phyloP scores from a whole-genome alignment of 2,329 filamentous ascomycete genomes.

The Gliomastix tumulicola region DNA sequence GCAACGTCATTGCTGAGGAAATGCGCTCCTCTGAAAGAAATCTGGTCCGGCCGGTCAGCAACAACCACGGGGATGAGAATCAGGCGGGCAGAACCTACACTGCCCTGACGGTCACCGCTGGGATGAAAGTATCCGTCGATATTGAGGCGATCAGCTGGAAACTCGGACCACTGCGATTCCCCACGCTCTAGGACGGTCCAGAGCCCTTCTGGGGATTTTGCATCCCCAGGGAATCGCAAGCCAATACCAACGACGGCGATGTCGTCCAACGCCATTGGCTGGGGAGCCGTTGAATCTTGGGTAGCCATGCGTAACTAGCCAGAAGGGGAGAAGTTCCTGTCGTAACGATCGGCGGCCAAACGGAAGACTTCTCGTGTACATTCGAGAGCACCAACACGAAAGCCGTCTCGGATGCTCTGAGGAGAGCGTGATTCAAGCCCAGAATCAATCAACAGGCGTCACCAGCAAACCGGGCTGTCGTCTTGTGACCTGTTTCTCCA shows the following conservation, averaged over 20 bases:
- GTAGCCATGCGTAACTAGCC: too few relatives aligned
- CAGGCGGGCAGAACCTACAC: conserved; percentile 29
- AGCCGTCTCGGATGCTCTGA: too few relatives aligned
- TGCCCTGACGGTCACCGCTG: conserved; percentile 38
- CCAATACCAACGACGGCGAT: conserved; percentile 46
- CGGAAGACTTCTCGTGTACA: too few relatives aligned
- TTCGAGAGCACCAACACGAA: too few relatives aligned
- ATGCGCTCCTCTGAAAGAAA: conserved; percentile 40
- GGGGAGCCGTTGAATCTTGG: too few relatives aligned
- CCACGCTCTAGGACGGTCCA: conserved; percentile 40
- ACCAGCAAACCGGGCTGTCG: too few relatives aligned
- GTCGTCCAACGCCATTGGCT: too few relatives aligned
- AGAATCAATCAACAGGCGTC: too few relatives aligned
- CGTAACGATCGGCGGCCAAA: too few relatives aligned
- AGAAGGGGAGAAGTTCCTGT: too few relatives aligned
- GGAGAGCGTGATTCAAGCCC: too few relatives aligned
- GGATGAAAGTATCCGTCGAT: conserved; percentile 47
- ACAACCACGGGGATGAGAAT: neutral
- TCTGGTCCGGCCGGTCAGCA: conserved; percentile 18
- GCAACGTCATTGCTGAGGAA: conserved; percentile 40
- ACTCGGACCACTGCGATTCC: conserved; percentile 40
- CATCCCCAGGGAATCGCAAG: conserved; percentile 44
- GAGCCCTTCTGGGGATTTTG: conserved; percentile 31
- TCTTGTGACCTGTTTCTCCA: too few relatives aligned
- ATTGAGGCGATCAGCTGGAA: conserved; percentile 41